These are phyloP conservation scores for Dryadomyces sulphureus DNA, from an alignment of 2,329 filamentous ascomycete species.

Conservation along the genomic window DNA sequence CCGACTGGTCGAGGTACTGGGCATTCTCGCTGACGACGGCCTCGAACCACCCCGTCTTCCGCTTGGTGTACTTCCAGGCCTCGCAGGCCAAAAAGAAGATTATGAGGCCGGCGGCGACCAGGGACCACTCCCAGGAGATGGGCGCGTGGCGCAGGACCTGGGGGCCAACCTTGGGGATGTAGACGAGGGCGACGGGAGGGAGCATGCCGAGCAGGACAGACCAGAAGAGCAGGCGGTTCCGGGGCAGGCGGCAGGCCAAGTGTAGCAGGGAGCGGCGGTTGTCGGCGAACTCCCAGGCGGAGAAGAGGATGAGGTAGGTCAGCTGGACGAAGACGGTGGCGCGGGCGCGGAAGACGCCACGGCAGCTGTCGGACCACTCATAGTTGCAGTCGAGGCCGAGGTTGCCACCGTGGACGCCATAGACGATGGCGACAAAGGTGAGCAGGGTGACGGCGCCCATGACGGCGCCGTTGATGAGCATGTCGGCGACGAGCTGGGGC, in stretches of 20 bases:
- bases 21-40: not conserved
- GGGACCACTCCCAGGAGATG: conserved; percentile 60
- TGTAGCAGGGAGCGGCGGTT: conserved; percentile 56
- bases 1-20: not conserved
- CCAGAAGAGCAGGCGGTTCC: conserved; percentile 58
- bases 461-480: conserved; percentile 64
- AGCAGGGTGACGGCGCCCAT: conserved; percentile 55
- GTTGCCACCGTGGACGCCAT: conserved; percentile 37
- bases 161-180: conserved; percentile 56
- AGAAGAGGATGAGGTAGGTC: conserved; percentile 59
- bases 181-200: conserved; percentile 54
- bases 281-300: conserved; percentile 67
- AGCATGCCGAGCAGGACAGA: conserved; percentile 44
- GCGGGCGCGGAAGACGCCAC: conserved; percentile 51
- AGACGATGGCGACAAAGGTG: conserved; percentile 52
- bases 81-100: conserved; percentile 55
- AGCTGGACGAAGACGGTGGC: conserved; percentile 60
- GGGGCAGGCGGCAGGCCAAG: conserved; percentile 48
- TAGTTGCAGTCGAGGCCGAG: conserved; percentile 52
- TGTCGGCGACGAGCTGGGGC: conserved; percentile 61
- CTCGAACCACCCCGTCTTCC: not conserved
- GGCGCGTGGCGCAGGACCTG: conserved; percentile 57
- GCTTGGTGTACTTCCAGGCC: conserved; percentile 41
- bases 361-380: conserved; percentile 37
- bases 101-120: conserved; percentile 47